Percentiles rank a stretch among this genome's conserved stretches.
Conservation (phyloP, 2,329 filamentous ascomycete genomes). For the Neonectria magnoliae region DNA sequence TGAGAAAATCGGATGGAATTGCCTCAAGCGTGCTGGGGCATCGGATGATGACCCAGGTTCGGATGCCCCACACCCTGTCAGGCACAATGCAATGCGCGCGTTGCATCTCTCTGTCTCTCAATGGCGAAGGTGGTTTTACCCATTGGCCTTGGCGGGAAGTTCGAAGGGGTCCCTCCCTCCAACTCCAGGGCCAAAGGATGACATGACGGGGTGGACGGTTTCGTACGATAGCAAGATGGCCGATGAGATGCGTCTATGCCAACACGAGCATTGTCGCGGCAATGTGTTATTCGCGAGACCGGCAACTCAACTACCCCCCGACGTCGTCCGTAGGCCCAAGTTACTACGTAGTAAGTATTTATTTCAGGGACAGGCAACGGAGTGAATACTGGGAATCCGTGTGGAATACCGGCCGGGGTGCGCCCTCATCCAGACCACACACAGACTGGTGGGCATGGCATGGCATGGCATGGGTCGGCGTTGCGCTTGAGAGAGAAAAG, state of each 20-base stretch:
- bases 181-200: background rate
- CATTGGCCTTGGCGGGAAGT: slow-evolving; percentile 7
- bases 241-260: background rate
- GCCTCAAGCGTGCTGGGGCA: slow-evolving; percentile 40
- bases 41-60: slow-evolving; percentile 40
- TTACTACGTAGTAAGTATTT: no score
- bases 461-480: slow-evolving; percentile 2
- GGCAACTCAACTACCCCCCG: no score
- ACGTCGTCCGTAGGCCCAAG: no score
- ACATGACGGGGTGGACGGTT: background rate
- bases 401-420: background rate
- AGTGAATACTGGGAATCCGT: background rate
- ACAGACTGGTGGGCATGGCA: slow-evolving; percentile 9
- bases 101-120: slow-evolving; percentile 21
- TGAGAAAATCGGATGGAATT: slow-evolving; percentile 39
- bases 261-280: background rate
- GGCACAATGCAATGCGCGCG: slow-evolving; percentile 37
- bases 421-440: background rate
- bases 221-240: background rate
- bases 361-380: background rate
- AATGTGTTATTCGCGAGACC: background rate
- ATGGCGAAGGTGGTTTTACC: slow-evolving; percentile 8
- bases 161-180: background rate
- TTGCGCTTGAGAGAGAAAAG: slow-evolving; percentile 16
- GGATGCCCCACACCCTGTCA: slow-evolving; percentile 36